Base-by-base conservation (phyloP, 352 stramenopile species). In the Pythium oligandrum region DNA sequence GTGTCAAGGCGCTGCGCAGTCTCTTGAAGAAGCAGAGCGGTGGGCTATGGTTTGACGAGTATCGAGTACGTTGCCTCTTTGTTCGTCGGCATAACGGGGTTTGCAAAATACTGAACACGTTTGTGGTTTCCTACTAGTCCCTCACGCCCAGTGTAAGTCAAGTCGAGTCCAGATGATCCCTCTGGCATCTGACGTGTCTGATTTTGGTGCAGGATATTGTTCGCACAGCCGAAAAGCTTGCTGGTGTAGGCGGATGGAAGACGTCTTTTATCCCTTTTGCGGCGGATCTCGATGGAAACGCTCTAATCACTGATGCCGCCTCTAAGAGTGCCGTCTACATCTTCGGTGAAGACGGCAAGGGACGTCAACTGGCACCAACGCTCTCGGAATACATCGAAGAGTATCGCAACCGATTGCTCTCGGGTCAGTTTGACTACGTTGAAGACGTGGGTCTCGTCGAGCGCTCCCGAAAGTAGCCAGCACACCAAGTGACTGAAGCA, bases 1-100 rank as follows among this genome's bases (percentile, higher is more conserved):
- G 31, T 6, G 8, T 5, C 7, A 57, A 90, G 76, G 66, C 75
- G 26, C 48, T 93, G 12, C 75, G 71, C n/a, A 82, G 67, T 39
- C 54, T 93, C 33, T 35, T 92, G 11, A 74, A 69, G 40, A 87
- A 86, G 49, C 83, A 92, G 44, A 91, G 82, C 34, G 78, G 83
- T 2, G 81, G 81, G 4, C 73, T 94, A 33, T 94, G 78, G 78
- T 94, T 94, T 34, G 80, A 94, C 43, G 82, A 90, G 47, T 94
- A 84, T 67, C 86, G 83, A 67, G 73, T 79, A 44, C 33, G 8
- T 26, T 26, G 17, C 17, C 17, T 26, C 17, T 26, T 26, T 26
- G 17, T 26, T 26, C 17, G 17, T 26, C 17, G 17, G 17, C 0
- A 26, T 26, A 26, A 26, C 17, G 17, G 17, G 17, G 0, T 26